phyloP scores from a whole-genome alignment of 164 flowering plant genomes.

The Stephania yunnanensis region DNA sequence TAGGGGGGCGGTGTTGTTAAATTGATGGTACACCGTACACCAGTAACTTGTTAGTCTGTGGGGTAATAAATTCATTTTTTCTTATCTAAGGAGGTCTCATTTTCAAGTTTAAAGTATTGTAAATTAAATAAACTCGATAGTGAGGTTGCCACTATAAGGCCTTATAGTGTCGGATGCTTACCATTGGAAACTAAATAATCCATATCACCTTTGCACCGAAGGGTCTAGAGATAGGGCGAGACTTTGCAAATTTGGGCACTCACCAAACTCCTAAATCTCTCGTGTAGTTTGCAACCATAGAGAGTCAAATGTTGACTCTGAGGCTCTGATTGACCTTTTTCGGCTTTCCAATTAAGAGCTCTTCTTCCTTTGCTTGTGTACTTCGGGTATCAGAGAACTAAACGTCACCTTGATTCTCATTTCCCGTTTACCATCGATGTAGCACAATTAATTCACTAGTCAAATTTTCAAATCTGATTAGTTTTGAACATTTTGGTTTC shows the following conservation, averaged over 20 bases:
- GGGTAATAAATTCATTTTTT: no score
- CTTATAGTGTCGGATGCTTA: no score
- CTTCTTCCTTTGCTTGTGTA: background rate
- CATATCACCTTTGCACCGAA: no score
- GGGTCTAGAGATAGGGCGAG: background rate
- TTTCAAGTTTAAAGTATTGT: no score
- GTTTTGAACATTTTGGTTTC: no score
- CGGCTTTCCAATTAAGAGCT: background rate
- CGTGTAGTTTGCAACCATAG: background rate
- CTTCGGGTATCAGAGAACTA: background rate
- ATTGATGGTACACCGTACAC: no score
- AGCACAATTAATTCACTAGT: background rate
- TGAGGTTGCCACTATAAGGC: no score
- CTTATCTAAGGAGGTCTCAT: no score
- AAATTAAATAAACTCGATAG: no score
- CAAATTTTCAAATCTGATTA: background rate
- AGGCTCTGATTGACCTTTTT: background rate
- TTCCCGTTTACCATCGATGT: background rate
- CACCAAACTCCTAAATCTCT: background rate
- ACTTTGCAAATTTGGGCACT: background rate
- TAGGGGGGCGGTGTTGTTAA: no score
- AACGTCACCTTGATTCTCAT: background rate
- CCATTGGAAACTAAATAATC: no score
- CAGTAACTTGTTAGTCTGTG: no score
- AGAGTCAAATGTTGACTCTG: background rate